Conservation (phyloP, 2,329 filamentous ascomycete genomes). For the Diaporthe citri region DNA sequence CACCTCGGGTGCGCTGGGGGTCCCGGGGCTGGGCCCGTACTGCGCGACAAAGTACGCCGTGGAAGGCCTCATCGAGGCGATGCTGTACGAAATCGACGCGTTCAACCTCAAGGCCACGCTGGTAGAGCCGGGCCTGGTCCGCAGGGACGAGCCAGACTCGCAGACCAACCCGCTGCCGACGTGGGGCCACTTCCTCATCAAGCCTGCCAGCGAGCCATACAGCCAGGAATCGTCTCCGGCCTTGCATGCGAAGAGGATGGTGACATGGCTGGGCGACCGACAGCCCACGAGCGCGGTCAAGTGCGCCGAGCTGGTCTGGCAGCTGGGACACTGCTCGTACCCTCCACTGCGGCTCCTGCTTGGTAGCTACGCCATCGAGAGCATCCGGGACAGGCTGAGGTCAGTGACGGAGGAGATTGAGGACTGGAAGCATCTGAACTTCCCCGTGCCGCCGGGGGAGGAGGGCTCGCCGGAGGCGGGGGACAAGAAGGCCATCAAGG, state of each 20-base stretch:
- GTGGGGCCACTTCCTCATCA: conserved; percentile 94
- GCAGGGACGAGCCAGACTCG: conserved; percentile 82
- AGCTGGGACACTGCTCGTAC: conserved; percentile 94
- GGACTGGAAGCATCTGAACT: conserved; percentile 91
- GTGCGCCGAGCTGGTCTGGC: conserved; percentile 93
- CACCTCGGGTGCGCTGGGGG: conserved; percentile 90
- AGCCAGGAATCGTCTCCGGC: conserved; percentile 82
- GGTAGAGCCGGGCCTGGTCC: conserved; percentile 89
- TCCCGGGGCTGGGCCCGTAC: conserved; percentile 92
- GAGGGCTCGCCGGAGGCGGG: conserved; percentile 42
- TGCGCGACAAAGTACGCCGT: conserved; percentile 98
- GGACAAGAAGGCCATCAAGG: conserved; percentile 49
- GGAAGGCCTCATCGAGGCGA: conserved; percentile 93
- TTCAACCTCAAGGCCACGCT: conserved; percentile 96
- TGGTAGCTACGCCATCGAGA: conserved; percentile 95
- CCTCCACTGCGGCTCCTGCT: conserved; percentile 89
- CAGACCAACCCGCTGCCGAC: conserved; percentile 73
- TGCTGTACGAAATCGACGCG: conserved; percentile 92
- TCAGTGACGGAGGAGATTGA: conserved; percentile 96
- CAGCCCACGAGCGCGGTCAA: conserved; percentile 95
- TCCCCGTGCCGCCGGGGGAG: conserved; percentile 61
- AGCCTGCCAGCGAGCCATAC: conserved; percentile 86
- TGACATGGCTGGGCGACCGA: conserved; percentile 93
- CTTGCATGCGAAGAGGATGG: conserved; percentile 88
- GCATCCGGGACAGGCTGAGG: conserved; percentile 88